Conservation (phyloP, 2,329 filamentous ascomycete species). For the Aureobasidium lini region DNA sequence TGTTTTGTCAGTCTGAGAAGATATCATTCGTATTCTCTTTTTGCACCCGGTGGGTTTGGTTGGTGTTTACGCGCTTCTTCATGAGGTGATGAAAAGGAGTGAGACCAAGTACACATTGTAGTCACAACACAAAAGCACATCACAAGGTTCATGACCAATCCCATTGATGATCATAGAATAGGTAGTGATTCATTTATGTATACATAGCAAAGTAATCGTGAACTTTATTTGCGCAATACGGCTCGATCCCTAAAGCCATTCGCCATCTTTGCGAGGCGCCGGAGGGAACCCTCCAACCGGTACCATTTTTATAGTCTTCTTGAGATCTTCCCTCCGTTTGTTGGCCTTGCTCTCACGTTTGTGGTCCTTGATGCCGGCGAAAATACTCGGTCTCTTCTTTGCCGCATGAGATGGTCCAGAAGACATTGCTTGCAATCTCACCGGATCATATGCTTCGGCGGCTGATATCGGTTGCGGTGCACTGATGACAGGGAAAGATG, state of each 20-base stretch:
- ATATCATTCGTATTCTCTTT: background rate
- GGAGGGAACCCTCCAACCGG: background rate
- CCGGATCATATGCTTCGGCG: background rate
- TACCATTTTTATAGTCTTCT: constrained; percentile 26
- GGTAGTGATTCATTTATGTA: background rate
- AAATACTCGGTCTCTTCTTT: background rate
- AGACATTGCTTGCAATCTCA: background rate
- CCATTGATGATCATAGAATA: too few species aligned
- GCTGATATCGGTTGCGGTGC: background rate
- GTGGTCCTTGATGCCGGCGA: background rate
- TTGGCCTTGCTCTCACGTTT: constrained; percentile 19
- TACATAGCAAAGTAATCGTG: background rate
- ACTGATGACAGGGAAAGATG: constrained; percentile 2
- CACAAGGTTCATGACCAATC: too few species aligned
- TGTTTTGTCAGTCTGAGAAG: background rate
- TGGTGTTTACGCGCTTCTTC: too few species aligned
- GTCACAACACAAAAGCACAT: too few species aligned
- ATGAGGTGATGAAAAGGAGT: too few species aligned
- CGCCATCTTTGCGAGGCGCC: background rate
- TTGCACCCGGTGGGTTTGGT: too few species aligned
- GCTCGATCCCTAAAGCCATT: background rate
- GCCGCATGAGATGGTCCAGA: background rate
- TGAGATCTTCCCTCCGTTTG: constrained; percentile 26
- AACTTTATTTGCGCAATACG: background rate
- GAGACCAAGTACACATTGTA: too few species aligned